These are phyloP conservation scores for Rossbeevera mucosa DNA, from an alignment of 768 basidiomycete genomes.

Conservation along the genomic window DNA sequence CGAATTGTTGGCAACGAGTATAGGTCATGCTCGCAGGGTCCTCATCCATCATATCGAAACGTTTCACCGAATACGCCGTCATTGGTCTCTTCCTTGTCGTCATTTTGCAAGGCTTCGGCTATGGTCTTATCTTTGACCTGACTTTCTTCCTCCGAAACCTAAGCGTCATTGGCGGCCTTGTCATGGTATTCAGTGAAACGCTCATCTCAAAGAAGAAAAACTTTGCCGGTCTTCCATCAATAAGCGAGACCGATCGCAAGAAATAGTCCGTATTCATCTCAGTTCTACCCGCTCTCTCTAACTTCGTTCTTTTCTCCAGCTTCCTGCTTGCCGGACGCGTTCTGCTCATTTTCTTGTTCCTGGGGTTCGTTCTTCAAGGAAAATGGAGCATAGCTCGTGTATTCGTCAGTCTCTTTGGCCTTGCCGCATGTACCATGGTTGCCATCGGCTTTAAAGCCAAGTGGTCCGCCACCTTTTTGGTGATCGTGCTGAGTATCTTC, in stretches of 20 bases:
- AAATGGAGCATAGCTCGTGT: slow-evolving; percentile 84
- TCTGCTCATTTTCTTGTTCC: slow-evolving; percentile 97
- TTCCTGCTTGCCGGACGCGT: slow-evolving; percentile 97
- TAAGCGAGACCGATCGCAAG: slow-evolving; percentile 93
- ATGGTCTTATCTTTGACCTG: slow-evolving; percentile 98
- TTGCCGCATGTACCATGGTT: slow-evolving; percentile 92
- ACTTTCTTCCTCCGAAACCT: slow-evolving; percentile 99
- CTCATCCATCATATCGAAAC: slow-evolving; percentile 79
- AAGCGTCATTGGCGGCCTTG: slow-evolving; percentile 93
- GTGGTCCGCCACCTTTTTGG: slow-evolving; percentile 95
- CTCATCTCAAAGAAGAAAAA: slow-evolving; percentile 82
- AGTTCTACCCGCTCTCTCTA: background rate
- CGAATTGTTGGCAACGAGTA: background rate
- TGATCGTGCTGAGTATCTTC: slow-evolving; percentile 86
- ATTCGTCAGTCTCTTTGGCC: slow-evolving; percentile 83
- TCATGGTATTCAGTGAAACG: slow-evolving; percentile 98
- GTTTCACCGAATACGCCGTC: slow-evolving; percentile 84
- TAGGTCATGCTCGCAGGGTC: slow-evolving; percentile 90
- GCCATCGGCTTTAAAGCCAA: slow-evolving; percentile 99
- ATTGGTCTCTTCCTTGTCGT: slow-evolving; percentile 88
- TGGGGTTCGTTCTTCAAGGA: slow-evolving; percentile 95
- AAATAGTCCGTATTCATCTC: slow-evolving; percentile 74
- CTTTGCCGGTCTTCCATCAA: slow-evolving; percentile 85
- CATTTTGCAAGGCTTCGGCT: slow-evolving; percentile 93
- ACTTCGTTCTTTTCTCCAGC: slow-evolving; percentile 38